These are phyloP conservation scores for Gonapodya prolifera DNA, from an alignment of 192 early-diverging fungal genomes.

Conservation along the genomic window DNA sequence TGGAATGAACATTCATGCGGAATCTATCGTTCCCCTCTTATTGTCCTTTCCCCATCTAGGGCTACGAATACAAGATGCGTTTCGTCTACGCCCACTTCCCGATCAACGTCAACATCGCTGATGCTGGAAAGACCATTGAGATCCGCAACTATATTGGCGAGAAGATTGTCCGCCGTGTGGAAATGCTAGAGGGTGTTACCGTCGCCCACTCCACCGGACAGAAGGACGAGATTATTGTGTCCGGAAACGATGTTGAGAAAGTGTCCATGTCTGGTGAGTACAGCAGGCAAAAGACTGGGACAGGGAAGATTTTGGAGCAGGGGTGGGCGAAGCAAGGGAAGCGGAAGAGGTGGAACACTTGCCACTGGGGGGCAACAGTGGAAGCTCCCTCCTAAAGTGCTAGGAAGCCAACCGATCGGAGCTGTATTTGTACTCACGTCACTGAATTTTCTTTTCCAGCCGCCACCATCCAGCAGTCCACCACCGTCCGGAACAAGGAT, in stretches of 20 bases:
- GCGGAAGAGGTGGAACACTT: too few relatives aligned
- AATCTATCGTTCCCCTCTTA: neutral
- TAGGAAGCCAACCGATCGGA: too few relatives aligned
- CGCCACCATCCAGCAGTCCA: conserved; percentile 90
- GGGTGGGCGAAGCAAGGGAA: too few relatives aligned
- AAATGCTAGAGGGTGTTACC: conserved; percentile 73
- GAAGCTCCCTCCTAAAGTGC: too few relatives aligned
- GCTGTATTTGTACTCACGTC: too few relatives aligned
- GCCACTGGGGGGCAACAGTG: too few relatives aligned
- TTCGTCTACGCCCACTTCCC: conserved; percentile 99
- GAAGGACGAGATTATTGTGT: conserved; percentile 92
- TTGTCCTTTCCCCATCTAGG: conserved; percentile 21
- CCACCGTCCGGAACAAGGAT: conserved; percentile 96
- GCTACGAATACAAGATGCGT: conserved; percentile 98
- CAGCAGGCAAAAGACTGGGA: too few relatives aligned
- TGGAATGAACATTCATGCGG: too few relatives aligned
- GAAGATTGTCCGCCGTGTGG: conserved; percentile 76
- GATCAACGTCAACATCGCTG: conserved; percentile 84
- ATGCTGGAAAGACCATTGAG: conserved; percentile 66
- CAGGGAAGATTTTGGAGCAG: too few relatives aligned
- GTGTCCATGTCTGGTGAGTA: conserved; percentile 81
- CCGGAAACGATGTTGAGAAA: conserved; percentile 85
- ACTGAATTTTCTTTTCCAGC: conserved; percentile 28
- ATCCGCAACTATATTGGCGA: conserved; percentile 99
- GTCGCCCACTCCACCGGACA: conserved; percentile 61